Base-by-base conservation (phyloP, 1,139 yeast species). In the Pichia sorboxylosa region DNA sequence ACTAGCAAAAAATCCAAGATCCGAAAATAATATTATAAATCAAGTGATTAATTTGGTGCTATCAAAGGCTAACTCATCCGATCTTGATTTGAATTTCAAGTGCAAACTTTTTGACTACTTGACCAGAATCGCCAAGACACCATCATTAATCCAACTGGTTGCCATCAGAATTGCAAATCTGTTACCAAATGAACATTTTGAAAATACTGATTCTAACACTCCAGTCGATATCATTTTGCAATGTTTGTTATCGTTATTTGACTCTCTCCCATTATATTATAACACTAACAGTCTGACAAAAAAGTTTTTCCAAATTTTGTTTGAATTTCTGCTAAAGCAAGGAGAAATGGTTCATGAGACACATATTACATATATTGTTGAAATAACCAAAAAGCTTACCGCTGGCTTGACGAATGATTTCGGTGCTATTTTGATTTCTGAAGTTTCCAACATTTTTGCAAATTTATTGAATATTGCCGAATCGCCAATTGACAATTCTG, bases 151-250 rank as follows among this genome's bases (percentile, higher is more conserved):
- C 35, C 78, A 73, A 45, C 58, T 64, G 14, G 49, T 73, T 23
- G 55, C 68, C 2, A 62, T 73, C 13, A 58, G 80, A 42, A 50
- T 73, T 20, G 52, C 68, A 35, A 69, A 64, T 43, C 21, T 38
- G 15, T 28, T 38, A 17, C 29, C 38, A 20, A 15, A 20, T 24
- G 29, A 29, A 21, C 14, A 18, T 7, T 26, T 22, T 19, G 33
- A 29, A 16, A 7, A 10, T 8, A 24, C 33, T 10, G 27, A 20
- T 7, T 25, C 24, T 5, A 26, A 18, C 11, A 17, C 34, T 14
- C 38, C 38, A 18, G 17, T 17, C 15, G 42, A 52, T 26, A 33
- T 39, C 6, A 25, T 54, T 5, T 29, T 52, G 7, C 39, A 38
- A 8, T 38, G 49, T 2, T 22, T 61, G 29, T 44, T 52, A 4